Evolutionary conservation across 371 early-diverging fungal species (phyloP).

Genomic region (Apophysomyces variabilis): DNA sequence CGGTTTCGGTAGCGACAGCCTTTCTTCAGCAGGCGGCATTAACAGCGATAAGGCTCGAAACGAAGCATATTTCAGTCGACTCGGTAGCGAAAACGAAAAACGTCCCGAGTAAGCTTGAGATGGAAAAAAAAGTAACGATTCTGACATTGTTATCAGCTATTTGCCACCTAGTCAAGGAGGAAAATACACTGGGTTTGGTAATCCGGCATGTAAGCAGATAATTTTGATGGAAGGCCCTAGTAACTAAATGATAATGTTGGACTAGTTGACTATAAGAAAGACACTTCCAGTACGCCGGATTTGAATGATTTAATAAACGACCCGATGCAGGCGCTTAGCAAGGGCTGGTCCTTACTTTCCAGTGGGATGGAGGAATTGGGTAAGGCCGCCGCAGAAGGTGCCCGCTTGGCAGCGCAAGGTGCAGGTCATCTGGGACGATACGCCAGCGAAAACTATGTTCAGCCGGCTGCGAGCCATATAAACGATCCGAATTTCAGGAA

Average conservation of each 20-base stretch:
- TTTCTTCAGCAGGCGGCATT: constrained; percentile 12
- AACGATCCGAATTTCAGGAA: constrained; percentile 87
- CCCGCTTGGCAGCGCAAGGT: constrained; percentile 72
- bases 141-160: constrained; percentile 34
- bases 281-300: constrained; percentile 40
- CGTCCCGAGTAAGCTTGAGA: constrained; percentile 55
- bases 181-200: constrained; percentile 90
- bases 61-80: constrained; percentile 71
- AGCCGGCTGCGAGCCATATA: constrained; percentile 84
- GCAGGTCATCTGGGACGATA: constrained; percentile 70
- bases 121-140: not conserved
- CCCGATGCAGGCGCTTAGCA: constrained; percentile 79
- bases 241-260: not conserved
- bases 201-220: constrained; percentile 54
- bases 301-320: constrained; percentile 80
- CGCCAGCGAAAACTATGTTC: constrained; percentile 80
- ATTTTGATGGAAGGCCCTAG: not conserved
- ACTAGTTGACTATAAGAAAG: constrained; percentile 39
- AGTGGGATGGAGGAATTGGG: constrained; percentile 55
- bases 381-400: constrained; percentile 70
- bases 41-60: constrained; percentile 61
- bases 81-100: constrained; percentile 64
- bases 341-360: constrained; percentile 84
- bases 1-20: constrained; percentile 16
- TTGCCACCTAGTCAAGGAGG: constrained; percentile 95